These are phyloP conservation scores for Flaveria ramosissima DNA, from an alignment of 129 eudicot genomes.

Conservation along the genomic window DNA sequence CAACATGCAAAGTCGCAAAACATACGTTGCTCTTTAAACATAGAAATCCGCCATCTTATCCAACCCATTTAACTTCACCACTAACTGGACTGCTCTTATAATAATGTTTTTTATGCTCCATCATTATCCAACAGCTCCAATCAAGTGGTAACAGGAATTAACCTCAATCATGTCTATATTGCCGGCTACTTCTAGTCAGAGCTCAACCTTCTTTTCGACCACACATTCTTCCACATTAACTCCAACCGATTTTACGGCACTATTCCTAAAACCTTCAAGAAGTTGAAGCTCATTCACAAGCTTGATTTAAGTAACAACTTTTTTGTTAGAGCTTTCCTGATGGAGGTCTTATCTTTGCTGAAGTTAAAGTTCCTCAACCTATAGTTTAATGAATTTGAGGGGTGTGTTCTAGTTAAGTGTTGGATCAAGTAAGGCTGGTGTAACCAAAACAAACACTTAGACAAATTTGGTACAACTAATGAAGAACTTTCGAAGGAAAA, in stretches of 20 bases:
- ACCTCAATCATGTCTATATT: slow-evolving; percentile 64
- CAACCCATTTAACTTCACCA: slow-evolving; percentile 70
- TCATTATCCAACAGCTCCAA: slow-evolving; percentile 43
- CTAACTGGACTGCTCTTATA: slow-evolving; percentile 72
- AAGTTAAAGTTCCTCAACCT: slow-evolving; percentile 53
- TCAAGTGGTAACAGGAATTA: slow-evolving; percentile 67
- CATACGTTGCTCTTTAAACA: slow-evolving; percentile 82
- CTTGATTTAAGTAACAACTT: slow-evolving; percentile 68
- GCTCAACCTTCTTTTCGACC: slow-evolving; percentile 61
- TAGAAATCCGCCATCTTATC: slow-evolving; percentile 66
- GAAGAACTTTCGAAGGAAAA: too few species aligned
- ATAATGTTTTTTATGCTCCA: slow-evolving; percentile 60
- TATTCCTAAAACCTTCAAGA: slow-evolving; percentile 40
- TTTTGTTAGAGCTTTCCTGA: slow-evolving; percentile 59
- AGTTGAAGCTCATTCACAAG: slow-evolving; percentile 48
- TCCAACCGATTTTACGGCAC: slow-evolving; percentile 64
- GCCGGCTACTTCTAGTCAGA: slow-evolving; percentile 51
- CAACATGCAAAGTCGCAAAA: slow-evolving; percentile 5
- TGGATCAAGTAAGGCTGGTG: too few species aligned
- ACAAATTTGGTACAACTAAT: too few species aligned
- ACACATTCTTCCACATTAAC: slow-evolving; percentile 65
- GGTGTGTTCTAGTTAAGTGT: slow-evolving; percentile 47
- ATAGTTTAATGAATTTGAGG: slow-evolving; percentile 63
- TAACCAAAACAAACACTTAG: too few species aligned
- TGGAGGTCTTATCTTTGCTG: slow-evolving; percentile 50